Evolutionary conservation across 129 eudicot genomes (phyloP).

Genomic region (Flaveria brownii): DNA sequence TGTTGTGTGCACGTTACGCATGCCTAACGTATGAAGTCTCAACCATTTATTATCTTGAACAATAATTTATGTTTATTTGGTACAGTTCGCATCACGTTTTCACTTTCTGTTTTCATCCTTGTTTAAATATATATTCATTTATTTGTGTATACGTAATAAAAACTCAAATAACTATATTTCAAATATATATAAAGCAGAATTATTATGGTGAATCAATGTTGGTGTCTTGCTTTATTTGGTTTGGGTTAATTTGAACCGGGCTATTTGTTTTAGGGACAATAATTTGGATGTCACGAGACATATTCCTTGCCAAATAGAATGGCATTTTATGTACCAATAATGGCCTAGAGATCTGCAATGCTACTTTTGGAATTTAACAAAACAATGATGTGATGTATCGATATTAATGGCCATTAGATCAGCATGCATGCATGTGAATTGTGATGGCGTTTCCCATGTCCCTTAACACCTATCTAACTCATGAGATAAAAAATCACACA

Average conservation of each 20-base stretch:
- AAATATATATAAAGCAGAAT: neutral
- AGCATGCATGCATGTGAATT: neutral
- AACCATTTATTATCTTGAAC: no score
- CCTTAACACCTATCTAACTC: neutral
- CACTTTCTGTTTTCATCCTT: no score
- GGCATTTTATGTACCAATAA: conserved; percentile 23
- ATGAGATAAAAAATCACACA: neutral
- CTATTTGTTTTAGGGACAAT: conserved; percentile 5
- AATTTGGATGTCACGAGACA: conserved; percentile 34
- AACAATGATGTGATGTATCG: conserved; percentile 40
- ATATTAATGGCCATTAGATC: conserved; percentile 23
- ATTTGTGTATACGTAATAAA: neutral
- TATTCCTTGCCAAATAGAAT: conserved; percentile 19
- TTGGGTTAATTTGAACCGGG: conserved; percentile 5
- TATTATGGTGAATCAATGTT: neutral
- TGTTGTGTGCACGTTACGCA: no score
- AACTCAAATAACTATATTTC: neutral
- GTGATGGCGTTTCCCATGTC: conserved; percentile 28
- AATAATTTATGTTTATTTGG: no score
- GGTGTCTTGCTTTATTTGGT: conserved; percentile 16
- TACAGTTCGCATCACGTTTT: no score
- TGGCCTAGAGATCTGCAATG: conserved; percentile 24
- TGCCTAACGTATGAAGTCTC: no score
- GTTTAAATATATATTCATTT: neutral
- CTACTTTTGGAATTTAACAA: conserved; percentile 27